Conservation (phyloP, 2,329 filamentous ascomycete species). For the Leptographium galeiforme region DNA sequence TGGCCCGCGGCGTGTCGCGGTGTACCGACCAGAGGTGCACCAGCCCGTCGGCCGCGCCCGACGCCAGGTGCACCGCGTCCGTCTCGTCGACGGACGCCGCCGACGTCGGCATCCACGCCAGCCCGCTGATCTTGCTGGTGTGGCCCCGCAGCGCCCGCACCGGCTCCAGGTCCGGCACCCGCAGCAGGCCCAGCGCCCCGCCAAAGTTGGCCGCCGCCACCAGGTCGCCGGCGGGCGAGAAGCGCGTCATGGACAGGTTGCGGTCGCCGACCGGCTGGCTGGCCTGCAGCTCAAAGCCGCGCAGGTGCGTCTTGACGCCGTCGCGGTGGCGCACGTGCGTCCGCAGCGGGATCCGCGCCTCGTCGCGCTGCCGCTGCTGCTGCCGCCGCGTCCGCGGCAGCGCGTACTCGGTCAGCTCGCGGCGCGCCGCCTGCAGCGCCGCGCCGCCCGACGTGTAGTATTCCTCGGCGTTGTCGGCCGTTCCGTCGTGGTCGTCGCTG, state of each 20-base stretch:
- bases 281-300: conserved; percentile 79
- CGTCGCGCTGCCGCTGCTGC: conserved; percentile 62
- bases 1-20: conserved; percentile 72
- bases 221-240: conserved; percentile 71
- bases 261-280: conserved; percentile 87
- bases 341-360: conserved; percentile 70
- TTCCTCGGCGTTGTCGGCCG: conserved; percentile 85
- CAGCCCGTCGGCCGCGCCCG: conserved; percentile 76
- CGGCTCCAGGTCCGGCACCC: conserved; percentile 69
- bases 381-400: conserved; percentile 69
- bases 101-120: conserved; percentile 89
- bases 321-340: conserved; percentile 91
- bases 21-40: conserved; percentile 84
- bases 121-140: conserved; percentile 75
- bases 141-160: conserved; percentile 69
- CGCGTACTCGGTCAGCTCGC: conserved; percentile 70
- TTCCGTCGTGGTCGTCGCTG: conserved; percentile 47
- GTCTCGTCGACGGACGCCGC: too few species aligned
- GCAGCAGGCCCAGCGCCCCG: conserved; percentile 74
- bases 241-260: conserved; percentile 81
- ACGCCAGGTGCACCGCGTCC: conserved; percentile 73
- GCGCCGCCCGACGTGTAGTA: conserved; percentile 81
- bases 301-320: conserved; percentile 67
- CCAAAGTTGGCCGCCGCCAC: conserved; percentile 90
- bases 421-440: conserved; percentile 61